Conservation (phyloP, 2,329 filamentous ascomycete genomes). For the Aureobasidium sp. region DNA sequence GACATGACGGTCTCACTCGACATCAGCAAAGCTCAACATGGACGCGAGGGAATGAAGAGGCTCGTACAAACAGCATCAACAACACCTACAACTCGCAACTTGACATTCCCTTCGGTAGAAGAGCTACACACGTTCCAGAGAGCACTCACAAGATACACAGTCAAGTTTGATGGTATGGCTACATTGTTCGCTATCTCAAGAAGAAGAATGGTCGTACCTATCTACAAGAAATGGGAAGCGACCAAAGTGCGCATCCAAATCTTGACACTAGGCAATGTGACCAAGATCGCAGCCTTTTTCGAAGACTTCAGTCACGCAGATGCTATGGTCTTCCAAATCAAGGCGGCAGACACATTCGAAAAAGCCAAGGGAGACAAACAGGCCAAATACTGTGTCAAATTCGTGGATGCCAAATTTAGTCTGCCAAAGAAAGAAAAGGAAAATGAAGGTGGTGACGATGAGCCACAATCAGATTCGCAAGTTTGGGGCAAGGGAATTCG, state of each 20-base stretch:
- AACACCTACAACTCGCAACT: conserved; percentile 74
- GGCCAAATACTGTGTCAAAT: conserved; percentile 71
- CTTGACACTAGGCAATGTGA: conserved; percentile 74
- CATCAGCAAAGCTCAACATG: conserved; percentile 36
- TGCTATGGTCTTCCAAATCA: conserved; percentile 90
- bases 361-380: conserved; percentile 46
- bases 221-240: conserved; percentile 96
- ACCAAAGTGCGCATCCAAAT: conserved; percentile 83
- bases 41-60: conserved; percentile 69
- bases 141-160: conserved; percentile 82
- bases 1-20: conserved; percentile 82
- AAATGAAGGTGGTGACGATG: conserved; percentile 56
- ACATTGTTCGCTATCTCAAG: conserved; percentile 83
- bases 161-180: conserved; percentile 63
- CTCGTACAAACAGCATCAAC: conserved; percentile 64
- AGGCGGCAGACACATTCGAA: conserved; percentile 87
- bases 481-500: conserved; percentile 60
- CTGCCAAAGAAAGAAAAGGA: conserved; percentile 69
- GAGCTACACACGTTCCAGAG: conserved; percentile 82
- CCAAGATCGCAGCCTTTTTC: conserved; percentile 88
- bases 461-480: conserved; percentile 55
- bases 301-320: conserved; percentile 88
- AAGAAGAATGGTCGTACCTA: conserved; percentile 80
- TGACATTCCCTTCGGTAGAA: conserved; percentile 49
- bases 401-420: conserved; percentile 93